These are phyloP conservation scores for Antitrichia curtipendula DNA, from an alignment of 225 moss, liverwort and hornwort species.

Conservation along the genomic window DNA sequence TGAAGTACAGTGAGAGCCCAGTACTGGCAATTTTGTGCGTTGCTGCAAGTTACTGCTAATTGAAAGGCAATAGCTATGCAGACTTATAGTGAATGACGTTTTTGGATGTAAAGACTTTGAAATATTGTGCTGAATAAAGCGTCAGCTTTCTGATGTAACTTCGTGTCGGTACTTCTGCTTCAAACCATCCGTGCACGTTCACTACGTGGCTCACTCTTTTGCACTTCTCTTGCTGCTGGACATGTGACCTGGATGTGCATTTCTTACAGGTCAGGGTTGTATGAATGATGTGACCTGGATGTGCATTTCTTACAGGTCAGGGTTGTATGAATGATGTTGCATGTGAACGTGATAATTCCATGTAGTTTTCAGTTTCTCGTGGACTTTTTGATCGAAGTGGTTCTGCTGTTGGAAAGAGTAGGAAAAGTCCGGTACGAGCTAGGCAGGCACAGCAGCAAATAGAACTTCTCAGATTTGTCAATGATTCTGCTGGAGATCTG, in stretches of 20 bases:
- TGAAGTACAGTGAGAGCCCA: background rate
- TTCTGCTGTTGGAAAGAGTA: background rate
- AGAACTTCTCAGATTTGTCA: no score
- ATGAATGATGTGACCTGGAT: no score
- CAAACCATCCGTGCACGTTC: background rate
- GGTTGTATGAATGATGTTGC: background rate
- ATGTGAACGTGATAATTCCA: no score
- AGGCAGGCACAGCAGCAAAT: background rate
- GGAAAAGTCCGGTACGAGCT: background rate
- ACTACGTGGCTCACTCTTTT: no score
- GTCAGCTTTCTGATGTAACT: background rate
- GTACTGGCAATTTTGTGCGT: background rate
- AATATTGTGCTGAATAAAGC: background rate
- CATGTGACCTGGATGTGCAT: background rate
- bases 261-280: no score
- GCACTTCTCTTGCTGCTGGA: background rate
- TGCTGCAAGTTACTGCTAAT: background rate
- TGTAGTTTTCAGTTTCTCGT: background rate
- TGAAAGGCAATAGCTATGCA: background rate
- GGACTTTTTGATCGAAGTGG: background rate
- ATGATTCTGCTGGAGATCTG: background rate
- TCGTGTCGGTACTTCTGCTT: background rate
- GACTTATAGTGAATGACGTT: background rate
- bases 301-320: background rate
- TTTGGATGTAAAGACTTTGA: background rate